These are phyloP conservation scores for Ligustrum vulgare DNA, from an alignment of 257 asterid genomes.

Conservation along the genomic window DNA sequence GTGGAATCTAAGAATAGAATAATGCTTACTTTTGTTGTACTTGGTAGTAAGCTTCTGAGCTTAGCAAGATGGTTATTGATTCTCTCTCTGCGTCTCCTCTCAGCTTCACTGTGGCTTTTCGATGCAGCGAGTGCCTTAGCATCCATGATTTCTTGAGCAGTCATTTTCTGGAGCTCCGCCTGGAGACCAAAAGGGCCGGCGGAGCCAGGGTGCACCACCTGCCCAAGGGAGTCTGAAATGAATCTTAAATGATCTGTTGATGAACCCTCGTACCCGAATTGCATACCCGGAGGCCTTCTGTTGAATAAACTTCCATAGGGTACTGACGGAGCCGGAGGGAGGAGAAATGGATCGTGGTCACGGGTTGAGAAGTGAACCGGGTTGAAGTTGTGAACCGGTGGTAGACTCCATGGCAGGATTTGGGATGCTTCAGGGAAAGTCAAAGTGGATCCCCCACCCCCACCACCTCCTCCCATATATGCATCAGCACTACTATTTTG, in stretches of 20 bases:
- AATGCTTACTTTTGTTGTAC: conserved; percentile 82
- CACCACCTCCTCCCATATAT: conserved; percentile 21
- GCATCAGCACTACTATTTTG: conserved; percentile 31
- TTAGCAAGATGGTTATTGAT: conserved; percentile 86
- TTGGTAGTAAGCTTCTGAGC: conserved; percentile 87
- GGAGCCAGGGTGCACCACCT: conserved; percentile 44
- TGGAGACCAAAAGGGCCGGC: conserved; percentile 72
- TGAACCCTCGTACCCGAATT: conserved; percentile 46
- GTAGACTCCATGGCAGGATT: conserved; percentile 65
- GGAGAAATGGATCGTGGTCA: conserved; percentile 61
- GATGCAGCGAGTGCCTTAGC: conserved; percentile 95
- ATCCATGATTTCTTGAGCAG: conserved; percentile 90
- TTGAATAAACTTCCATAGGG: conserved; percentile 50
- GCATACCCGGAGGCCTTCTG: conserved; percentile 35
- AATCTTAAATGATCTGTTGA: conserved; percentile 41
- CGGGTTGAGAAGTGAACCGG: conserved; percentile 34
- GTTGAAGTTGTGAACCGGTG: conserved; percentile 46
- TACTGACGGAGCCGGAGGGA: conserved; percentile 48
- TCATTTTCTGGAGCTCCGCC: conserved; percentile 89
- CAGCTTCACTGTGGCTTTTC: conserved; percentile 95
- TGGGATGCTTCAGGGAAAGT: conserved; percentile 51
- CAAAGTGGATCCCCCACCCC: conserved; percentile 28
- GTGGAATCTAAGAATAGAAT: background rate
- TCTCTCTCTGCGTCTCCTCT: conserved; percentile 86
- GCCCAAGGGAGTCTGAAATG: conserved; percentile 50